phyloP scores from a whole-genome alignment of 2,329 filamentous ascomycete species.

The Verticillium tricorpus region DNA sequence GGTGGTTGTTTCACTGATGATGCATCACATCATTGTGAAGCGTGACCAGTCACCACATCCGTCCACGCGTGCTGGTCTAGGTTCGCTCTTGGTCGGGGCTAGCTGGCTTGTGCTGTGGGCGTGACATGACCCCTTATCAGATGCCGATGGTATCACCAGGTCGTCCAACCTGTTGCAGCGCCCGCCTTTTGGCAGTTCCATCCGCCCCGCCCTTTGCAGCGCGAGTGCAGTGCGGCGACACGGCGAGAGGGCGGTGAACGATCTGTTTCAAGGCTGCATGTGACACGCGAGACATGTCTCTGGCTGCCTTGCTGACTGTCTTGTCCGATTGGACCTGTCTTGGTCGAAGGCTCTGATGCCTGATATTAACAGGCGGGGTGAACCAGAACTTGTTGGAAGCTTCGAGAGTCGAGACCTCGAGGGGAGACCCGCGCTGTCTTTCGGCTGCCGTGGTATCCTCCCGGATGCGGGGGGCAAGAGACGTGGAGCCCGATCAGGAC shows the following conservation, averaged over 20 bases:
- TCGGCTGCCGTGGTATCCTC: not conserved
- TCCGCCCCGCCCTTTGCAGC: not conserved
- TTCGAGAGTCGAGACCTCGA: not conserved
- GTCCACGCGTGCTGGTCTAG: not conserved
- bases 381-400: not conserved
- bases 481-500: not conserved
- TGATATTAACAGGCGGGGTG: not conserved
- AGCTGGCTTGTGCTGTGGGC: not conserved
- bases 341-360: not conserved
- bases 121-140: not conserved
- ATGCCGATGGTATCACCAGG: not conserved
- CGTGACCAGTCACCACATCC: not conserved
- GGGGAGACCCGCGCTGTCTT: not conserved
- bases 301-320: not conserved
- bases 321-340: not conserved
- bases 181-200: not conserved
- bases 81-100: not conserved
- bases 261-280: not conserved
- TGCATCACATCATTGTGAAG: not conserved
- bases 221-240: not conserved
- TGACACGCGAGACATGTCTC: not conserved
- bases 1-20: not conserved
- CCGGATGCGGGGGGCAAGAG: not conserved
- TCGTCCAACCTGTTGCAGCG: not conserved
- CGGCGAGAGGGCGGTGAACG: not conserved